Percentiles rank a stretch among this genome's conserved stretches.
Conservation (phyloP, 257 asterid genomes). For the Plectranthus barbatus region DNA sequence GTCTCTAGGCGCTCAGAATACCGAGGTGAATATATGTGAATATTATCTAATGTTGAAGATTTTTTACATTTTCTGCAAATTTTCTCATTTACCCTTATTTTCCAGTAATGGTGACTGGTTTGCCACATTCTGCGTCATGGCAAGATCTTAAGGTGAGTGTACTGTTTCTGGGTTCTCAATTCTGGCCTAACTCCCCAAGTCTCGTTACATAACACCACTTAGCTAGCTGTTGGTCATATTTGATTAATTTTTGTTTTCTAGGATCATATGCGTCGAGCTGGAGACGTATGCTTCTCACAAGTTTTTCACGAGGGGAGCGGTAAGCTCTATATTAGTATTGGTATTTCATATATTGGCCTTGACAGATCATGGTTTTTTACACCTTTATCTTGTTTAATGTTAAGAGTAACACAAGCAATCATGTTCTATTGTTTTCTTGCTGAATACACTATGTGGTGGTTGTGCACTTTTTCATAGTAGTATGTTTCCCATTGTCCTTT, state of each 20-base stretch:
- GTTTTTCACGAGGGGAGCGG: constrained; percentile 98
- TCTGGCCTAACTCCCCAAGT: background rate
- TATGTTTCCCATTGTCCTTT: no score
- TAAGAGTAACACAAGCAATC: no score
- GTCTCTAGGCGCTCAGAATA: constrained; percentile 87
- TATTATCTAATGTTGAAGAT: background rate
- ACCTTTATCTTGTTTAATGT: no score
- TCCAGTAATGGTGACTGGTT: constrained; percentile 70
- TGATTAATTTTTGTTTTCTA: constrained; percentile 18
- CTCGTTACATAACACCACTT: background rate
- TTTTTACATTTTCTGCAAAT: background rate
- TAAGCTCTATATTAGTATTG: constrained; percentile 27
- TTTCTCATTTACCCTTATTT: constrained; percentile 12
- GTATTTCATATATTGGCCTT: background rate
- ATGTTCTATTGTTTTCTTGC: no score
- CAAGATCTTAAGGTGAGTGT: constrained; percentile 86
- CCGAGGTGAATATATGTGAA: constrained; percentile 41
- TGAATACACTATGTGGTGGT: no score
- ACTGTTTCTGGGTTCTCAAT: constrained; percentile 2
- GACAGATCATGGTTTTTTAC: no score
- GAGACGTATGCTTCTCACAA: constrained; percentile 99
- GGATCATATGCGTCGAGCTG: constrained; percentile 99
- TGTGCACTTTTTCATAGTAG: no score
- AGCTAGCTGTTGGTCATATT: constrained; percentile 2
- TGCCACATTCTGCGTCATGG: constrained; percentile 98